phyloP scores from a whole-genome alignment of 129 eudicot species.

The Centella asiatica region DNA sequence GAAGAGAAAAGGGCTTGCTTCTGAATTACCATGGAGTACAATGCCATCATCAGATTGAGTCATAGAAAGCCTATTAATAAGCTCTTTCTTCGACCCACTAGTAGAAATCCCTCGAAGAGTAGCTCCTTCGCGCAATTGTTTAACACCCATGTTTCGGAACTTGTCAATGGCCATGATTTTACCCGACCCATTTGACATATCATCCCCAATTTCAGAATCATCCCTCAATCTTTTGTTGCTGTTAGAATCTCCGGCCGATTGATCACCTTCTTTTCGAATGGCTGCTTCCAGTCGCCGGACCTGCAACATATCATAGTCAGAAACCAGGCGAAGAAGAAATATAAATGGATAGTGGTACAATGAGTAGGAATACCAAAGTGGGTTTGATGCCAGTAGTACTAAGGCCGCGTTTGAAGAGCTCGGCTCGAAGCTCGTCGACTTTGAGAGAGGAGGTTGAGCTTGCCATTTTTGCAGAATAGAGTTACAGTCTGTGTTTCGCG shows the following conservation, averaged over 20 bases:
- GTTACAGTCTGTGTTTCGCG: too few species aligned
- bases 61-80: slow-evolving; percentile 50
- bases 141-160: slow-evolving; percentile 34
- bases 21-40: slow-evolving; percentile 20
- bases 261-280: slow-evolving; percentile 25
- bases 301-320: slow-evolving; percentile 27
- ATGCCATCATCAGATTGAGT: slow-evolving; percentile 17
- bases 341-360: neutral
- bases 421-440: slow-evolving; percentile 57
- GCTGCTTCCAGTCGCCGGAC: slow-evolving; percentile 67
- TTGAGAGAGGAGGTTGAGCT: slow-evolving; percentile 22
- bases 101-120: slow-evolving; percentile 45
- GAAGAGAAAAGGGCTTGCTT: neutral
- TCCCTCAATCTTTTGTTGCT: too few species aligned
- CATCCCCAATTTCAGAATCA: slow-evolving; percentile 34
- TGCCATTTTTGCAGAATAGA: slow-evolving; percentile 29
- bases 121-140: slow-evolving; percentile 61
- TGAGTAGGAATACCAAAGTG: slow-evolving; percentile 32
- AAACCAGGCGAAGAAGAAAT: neutral
- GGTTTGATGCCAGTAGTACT: slow-evolving; percentile 65
- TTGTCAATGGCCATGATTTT: slow-evolving; percentile 44
- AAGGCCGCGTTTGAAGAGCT: slow-evolving; percentile 65
- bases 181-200: slow-evolving; percentile 6
- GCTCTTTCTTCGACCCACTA: slow-evolving; percentile 66
- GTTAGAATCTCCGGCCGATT: slow-evolving; percentile 10